phyloP scores from a whole-genome alignment of 2,329 filamentous ascomycete species.

The Immersiporthe knoxdaviesiana region DNA sequence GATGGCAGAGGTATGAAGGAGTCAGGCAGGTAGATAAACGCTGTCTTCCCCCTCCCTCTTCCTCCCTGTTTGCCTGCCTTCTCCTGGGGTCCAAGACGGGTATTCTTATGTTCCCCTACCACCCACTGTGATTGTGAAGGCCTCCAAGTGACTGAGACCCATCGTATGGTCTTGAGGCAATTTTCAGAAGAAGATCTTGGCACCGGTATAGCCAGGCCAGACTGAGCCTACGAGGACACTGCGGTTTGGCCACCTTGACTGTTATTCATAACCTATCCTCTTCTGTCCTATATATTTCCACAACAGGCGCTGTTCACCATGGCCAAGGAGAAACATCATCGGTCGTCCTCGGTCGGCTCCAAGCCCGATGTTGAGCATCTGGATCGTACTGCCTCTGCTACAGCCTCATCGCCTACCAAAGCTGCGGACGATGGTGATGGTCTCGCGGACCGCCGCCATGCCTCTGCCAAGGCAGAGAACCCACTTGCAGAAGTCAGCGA shows the following conservation, averaged over 20 bases:
- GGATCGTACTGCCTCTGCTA: constrained; percentile 7
- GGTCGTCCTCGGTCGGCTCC: constrained; percentile 33
- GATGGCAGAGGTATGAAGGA: not conserved
- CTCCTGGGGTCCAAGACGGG: not conserved
- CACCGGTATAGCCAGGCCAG: not conserved
- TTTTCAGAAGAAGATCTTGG: not conserved
- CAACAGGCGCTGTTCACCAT: constrained; percentile 1
- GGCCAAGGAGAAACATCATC: constrained; percentile 33
- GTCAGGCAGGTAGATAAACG: not conserved
- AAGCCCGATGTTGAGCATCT: constrained; percentile 36
- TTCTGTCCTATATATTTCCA: not conserved
- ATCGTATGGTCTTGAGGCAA: not conserved
- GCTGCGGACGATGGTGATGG: constrained; percentile 34
- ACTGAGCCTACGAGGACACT: not conserved
- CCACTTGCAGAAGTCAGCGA: constrained; percentile 45
- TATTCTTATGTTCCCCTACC: not conserved
- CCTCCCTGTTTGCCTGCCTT: not conserved
- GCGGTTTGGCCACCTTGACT: not conserved
- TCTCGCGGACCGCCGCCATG: constrained; percentile 39
- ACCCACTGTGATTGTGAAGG: not conserved
- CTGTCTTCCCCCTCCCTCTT: not conserved
- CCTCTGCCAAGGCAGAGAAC: constrained; percentile 44
- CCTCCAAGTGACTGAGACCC: not conserved
- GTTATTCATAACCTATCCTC: not conserved
- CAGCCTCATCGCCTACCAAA: not conserved